Conservation (phyloP, 192 early-diverging fungal genomes). For the Paraglomus brasilianum region DNA sequence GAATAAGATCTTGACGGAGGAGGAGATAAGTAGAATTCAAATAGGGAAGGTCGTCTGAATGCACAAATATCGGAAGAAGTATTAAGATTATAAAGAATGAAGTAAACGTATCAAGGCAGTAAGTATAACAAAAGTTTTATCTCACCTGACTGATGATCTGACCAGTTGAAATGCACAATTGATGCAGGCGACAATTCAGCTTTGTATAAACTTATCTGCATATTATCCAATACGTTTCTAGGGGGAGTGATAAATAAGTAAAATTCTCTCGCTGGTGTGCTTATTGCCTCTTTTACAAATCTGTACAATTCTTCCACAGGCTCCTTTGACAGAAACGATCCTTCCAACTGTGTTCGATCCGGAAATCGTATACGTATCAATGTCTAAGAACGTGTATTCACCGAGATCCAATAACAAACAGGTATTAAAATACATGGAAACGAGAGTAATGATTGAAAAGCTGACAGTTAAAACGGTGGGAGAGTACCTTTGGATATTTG, state of each 20-base stretch:
- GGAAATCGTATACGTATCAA: constrained; percentile 83
- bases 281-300: constrained; percentile 36
- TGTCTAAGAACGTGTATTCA: constrained; percentile 33
- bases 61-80: neutral
- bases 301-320: constrained; percentile 40
- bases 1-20: no score
- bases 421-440: neutral
- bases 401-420: neutral
- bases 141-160: constrained; percentile 25
- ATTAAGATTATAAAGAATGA: neutral
- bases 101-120: neutral
- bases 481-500: constrained; percentile 68
- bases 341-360: constrained; percentile 72
- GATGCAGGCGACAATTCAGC: constrained; percentile 56
- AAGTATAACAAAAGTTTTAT: neutral
- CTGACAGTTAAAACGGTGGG: neutral
- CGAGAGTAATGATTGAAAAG: neutral
- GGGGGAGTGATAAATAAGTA: constrained; percentile 45
- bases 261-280: constrained; percentile 41
- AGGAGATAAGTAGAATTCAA: no score
- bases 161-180: constrained; percentile 52
- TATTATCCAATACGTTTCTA: constrained; percentile 48
- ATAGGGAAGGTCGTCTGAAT: neutral
- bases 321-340: constrained; percentile 69
- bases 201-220: constrained; percentile 45